Percentiles rank a stretch among this genome's conserved stretches.
Evolutionary conservation across 768 basidiomycete genomes (phyloP).

Genomic region (Sistotremastrum niveocremeum): DNA sequence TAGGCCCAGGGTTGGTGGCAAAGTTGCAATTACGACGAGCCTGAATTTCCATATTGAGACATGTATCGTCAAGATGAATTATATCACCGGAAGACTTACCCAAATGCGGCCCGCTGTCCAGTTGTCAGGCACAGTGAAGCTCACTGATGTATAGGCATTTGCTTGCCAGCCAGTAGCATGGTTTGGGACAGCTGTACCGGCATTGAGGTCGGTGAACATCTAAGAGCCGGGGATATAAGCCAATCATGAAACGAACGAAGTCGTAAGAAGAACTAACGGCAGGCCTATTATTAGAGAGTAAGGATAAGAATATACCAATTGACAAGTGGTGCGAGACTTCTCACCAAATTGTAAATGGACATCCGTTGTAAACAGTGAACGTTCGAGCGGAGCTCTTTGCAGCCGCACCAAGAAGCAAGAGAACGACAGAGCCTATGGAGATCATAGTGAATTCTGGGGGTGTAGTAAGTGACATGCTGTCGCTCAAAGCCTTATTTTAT

Average conservation of each 20-base stretch:
- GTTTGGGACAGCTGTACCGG: conserved; percentile 30
- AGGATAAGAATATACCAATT: neutral
- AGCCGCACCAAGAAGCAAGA: conserved; percentile 14
- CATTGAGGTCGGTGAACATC: conserved; percentile 49
- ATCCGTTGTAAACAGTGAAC: conserved; percentile 46
- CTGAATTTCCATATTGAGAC: conserved; percentile 11
- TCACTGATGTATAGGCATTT: conserved; percentile 21
- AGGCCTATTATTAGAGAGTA: conserved; percentile 22
- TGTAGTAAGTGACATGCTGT: no score
- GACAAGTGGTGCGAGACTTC: conserved; percentile 4
- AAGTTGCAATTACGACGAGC: conserved; percentile 53
- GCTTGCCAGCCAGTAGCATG: conserved; percentile 35
- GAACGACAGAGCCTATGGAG: no score
- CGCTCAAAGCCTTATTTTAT: no score
- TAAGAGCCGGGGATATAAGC: conserved; percentile 7
- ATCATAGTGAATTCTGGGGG: no score
- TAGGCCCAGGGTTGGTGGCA: conserved; percentile 31
- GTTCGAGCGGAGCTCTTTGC: conserved; percentile 34
- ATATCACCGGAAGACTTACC: conserved; percentile 20
- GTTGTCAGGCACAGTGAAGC: conserved; percentile 43
- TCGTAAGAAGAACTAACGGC: conserved; percentile 18
- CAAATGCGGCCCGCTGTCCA: conserved; percentile 57
- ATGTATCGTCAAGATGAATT: conserved; percentile 5
- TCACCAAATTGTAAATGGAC: conserved; percentile 59
- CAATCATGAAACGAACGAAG: neutral